Conservation (phyloP, 176 grass and related monocot species). For the Eremochloa ophiuroides region DNA sequence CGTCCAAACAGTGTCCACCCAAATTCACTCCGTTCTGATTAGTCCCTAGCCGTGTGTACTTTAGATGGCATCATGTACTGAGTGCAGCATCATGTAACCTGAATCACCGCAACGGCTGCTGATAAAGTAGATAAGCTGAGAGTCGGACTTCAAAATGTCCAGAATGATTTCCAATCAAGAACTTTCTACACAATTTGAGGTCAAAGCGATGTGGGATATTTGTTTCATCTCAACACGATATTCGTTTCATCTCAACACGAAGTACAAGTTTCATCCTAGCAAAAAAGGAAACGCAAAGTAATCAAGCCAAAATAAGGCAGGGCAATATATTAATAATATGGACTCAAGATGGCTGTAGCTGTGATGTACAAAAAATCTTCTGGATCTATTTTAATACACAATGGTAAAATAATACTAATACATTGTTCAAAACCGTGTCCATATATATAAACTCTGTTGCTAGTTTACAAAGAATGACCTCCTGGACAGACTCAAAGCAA, state of each 20-base stretch:
- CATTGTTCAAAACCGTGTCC: slow-evolving; percentile 36
- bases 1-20: background rate
- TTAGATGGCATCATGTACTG: background rate
- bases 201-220: background rate
- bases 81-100: background rate
- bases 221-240: background rate
- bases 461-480: slow-evolving; percentile 56
- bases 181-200: background rate
- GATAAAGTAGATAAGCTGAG: background rate
- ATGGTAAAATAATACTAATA: slow-evolving; percentile 14
- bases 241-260: background rate
- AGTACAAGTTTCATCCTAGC: background rate
- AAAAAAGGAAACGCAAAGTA: background rate
- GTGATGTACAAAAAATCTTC: slow-evolving; percentile 39
- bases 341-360: background rate
- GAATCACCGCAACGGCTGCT: background rate
- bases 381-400: slow-evolving; percentile 37
- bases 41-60: background rate
- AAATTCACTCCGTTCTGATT: background rate
- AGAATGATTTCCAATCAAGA: background rate
- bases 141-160: background rate
- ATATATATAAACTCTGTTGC: slow-evolving; percentile 54
- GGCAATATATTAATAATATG: slow-evolving; percentile 23
- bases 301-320: slow-evolving; percentile 2
- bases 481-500: slow-evolving; percentile 32